Percentiles rank a stretch among this genome's conserved stretches.
phyloP scores from a whole-genome alignment of 106 monocot genomes.

The Amphibolis antarctica region DNA sequence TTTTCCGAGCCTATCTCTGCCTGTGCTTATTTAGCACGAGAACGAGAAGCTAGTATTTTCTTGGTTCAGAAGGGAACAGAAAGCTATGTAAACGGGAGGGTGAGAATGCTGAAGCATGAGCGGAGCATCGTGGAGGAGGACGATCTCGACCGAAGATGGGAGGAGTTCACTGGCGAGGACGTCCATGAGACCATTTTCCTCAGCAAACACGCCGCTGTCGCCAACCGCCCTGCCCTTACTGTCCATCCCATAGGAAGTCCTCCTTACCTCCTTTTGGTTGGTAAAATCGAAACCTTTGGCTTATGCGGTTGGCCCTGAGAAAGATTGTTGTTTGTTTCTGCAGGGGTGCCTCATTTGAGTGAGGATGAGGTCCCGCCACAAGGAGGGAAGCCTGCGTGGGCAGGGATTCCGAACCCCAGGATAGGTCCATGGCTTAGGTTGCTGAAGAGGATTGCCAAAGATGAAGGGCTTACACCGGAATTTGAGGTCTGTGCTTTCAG shows the following conservation, averaged over 20 bases:
- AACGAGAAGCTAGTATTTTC: too few relatives aligned
- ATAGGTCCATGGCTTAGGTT: constrained; percentile 79
- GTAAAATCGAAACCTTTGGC: too few relatives aligned
- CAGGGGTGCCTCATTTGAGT: constrained; percentile 78
- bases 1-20: background rate
- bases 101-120: constrained; percentile 73
- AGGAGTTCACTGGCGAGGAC: constrained; percentile 54
- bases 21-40: too few relatives aligned
- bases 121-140: constrained; percentile 59
- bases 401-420: constrained; percentile 65
- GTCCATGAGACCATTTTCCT: constrained; percentile 86
- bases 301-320: too few relatives aligned
- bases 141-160: constrained; percentile 76
- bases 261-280: background rate
- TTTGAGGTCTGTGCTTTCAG: constrained; percentile 50
- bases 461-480: constrained; percentile 63
- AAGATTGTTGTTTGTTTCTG: background rate
- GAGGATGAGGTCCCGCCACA: constrained; percentile 56
- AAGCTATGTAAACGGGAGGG: constrained; percentile 64
- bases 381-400: constrained; percentile 85
- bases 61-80: constrained; percentile 26
- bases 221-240: constrained; percentile 79
- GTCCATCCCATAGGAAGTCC: constrained; percentile 83
- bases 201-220: constrained; percentile 78
- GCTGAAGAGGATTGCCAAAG: constrained; percentile 55